These are phyloP conservation scores for Ophiostoma pallidulum DNA, from an alignment of 2,329 filamentous ascomycete species.

Conservation along the genomic window DNA sequence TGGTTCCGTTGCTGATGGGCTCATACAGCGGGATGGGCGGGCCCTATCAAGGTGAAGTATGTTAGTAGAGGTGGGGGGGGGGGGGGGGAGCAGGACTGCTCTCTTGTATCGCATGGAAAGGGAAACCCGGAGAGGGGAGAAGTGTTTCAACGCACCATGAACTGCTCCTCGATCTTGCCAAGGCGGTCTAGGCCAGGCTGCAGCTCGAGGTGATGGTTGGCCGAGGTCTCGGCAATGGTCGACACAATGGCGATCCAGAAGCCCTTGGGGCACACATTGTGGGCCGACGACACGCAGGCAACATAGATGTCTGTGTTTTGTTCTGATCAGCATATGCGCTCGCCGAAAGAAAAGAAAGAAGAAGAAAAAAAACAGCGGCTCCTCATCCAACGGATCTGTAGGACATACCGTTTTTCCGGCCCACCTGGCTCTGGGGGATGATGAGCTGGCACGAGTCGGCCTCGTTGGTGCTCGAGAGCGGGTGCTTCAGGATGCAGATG, in stretches of 20 bases:
- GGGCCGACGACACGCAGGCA: conserved; percentile 85
- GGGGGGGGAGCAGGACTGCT: too few species aligned
- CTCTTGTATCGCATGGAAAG: too few species aligned
- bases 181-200: conserved; percentile 86
- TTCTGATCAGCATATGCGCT: too few species aligned
- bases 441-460: conserved; percentile 89
- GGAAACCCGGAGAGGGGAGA: not conserved
- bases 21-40: conserved; percentile 89
- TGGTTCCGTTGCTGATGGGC: conserved; percentile 69
- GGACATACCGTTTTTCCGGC: conserved; percentile 78
- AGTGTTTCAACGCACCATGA: conserved; percentile 54
- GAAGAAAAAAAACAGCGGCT: too few species aligned
- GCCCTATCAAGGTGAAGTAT: conserved; percentile 35
- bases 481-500: conserved; percentile 96
- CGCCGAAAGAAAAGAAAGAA: conserved; percentile 3
- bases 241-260: conserved; percentile 99
- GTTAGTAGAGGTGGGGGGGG: too few species aligned
- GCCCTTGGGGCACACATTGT: conserved; percentile 97
- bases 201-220: conserved; percentile 94
- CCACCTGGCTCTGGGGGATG: conserved; percentile 94
- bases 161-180: conserved; percentile 91
- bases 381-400: not conserved
- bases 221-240: conserved; percentile 83
- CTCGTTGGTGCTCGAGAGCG: conserved; percentile 79
- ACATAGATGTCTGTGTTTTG: conserved; percentile 95